phyloP scores from a whole-genome alignment of 441 rosid species.

The Jatropha podagrica region DNA sequence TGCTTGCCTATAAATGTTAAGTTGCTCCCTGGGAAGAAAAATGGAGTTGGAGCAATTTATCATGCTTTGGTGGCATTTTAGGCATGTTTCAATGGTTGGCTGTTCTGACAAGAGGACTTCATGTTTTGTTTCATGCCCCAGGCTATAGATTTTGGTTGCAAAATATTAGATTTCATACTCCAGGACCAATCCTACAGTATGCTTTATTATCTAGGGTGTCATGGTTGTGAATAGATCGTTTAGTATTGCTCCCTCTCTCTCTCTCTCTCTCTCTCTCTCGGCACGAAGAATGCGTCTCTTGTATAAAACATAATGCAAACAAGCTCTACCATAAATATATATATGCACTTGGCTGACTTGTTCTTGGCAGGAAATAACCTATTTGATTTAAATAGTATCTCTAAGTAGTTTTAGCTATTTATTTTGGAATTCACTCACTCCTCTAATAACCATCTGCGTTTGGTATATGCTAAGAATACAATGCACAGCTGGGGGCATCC shows the following conservation, averaged over 20 bases:
- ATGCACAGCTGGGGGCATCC: too few relatives aligned
- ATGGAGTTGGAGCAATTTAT: background rate
- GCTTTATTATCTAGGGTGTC: background rate
- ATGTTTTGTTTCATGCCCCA: too few relatives aligned
- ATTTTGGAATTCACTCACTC: background rate
- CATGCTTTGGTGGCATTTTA: background rate
- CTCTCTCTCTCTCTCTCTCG: too few relatives aligned
- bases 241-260: background rate
- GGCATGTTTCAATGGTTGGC: background rate
- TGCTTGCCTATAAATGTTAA: background rate
- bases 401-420: background rate
- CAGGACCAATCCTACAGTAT: background rate
- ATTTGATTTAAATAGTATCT: background rate
- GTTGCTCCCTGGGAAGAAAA: background rate
- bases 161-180: background rate
- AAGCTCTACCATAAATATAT: background rate
- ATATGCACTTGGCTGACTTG: background rate
- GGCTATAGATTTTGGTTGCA: too few relatives aligned
- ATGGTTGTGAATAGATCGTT: background rate
- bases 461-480: background rate
- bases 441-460: background rate
- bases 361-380: background rate
- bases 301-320: background rate
- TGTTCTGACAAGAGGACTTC: too few relatives aligned
- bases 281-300: background rate